Evolutionary conservation across 805 yeast species (phyloP).

Genomic region (Jamesozyma lodderae): DNA sequence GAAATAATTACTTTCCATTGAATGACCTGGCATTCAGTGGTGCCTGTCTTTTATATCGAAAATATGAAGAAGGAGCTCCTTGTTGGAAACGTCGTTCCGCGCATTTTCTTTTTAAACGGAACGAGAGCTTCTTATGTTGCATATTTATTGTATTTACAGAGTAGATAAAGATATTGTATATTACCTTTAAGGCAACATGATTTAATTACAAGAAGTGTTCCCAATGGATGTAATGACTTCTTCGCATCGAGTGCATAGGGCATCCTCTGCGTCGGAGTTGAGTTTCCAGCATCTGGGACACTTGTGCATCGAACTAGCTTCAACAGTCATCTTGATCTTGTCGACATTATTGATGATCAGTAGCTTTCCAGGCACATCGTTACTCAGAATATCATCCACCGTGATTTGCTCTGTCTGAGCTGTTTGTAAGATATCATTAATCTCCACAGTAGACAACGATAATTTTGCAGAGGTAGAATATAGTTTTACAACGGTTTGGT

Average conservation of each 20-base stretch:
- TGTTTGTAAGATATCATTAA: slow-evolving; percentile 53
- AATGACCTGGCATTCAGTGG: too few species aligned
- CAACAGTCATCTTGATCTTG: slow-evolving; percentile 32
- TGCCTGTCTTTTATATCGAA: too few species aligned
- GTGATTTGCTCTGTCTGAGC: slow-evolving; percentile 44
- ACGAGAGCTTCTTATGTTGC: too few species aligned
- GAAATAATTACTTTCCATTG: too few species aligned
- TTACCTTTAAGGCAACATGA: neutral
- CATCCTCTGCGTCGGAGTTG: slow-evolving; percentile 41
- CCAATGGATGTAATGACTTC: slow-evolving; percentile 24
- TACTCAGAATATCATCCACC: neutral
- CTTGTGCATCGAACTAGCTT: slow-evolving; percentile 37
- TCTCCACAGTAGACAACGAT: slow-evolving; percentile 32
- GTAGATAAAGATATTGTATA: too few species aligned
- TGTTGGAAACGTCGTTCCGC: too few species aligned
- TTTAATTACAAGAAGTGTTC: slow-evolving; percentile 2
- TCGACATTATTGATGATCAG: slow-evolving; percentile 12
- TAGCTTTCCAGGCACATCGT: neutral
- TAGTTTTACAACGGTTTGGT: slow-evolving; percentile 26
- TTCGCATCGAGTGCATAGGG: slow-evolving; percentile 61
- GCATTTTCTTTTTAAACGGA: too few species aligned
- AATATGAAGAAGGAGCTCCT: too few species aligned
- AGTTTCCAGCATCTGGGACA: slow-evolving; percentile 96
- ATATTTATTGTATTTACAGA: too few species aligned
- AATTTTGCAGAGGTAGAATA: slow-evolving; percentile 5